Conservation (phyloP, 495 filamentous ascomycete genomes). For the Apodospora peruviana region DNA sequence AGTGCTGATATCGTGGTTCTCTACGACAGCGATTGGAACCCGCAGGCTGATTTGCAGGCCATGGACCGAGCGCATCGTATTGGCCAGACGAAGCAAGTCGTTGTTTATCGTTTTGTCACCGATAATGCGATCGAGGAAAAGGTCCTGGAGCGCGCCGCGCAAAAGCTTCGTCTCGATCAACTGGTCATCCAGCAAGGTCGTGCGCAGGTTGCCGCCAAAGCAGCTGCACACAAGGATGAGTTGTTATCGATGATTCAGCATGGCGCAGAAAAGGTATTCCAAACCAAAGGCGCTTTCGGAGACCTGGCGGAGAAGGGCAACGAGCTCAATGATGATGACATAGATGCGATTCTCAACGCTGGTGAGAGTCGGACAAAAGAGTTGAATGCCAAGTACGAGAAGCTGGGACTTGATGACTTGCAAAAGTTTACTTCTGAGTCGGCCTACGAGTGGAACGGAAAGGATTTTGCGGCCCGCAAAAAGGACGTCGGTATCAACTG, state of each 20-base stretch:
- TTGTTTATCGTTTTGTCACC: slow-evolving; percentile 93
- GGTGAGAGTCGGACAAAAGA: slow-evolving; percentile 86
- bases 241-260: slow-evolving; percentile 98
- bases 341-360: slow-evolving; percentile 78
- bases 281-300: slow-evolving; percentile 56
- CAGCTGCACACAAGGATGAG: slow-evolving; percentile 87
- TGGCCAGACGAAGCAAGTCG: slow-evolving; percentile 96
- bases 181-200: slow-evolving; percentile 99
- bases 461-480: slow-evolving; percentile 86
- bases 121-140: slow-evolving; percentile 99
- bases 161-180: slow-evolving; percentile 95
- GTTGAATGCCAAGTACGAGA: slow-evolving; percentile 89
- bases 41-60: slow-evolving; percentile 94
- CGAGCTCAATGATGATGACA: slow-evolving; percentile 76
- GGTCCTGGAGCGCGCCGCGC: slow-evolving; percentile 92
- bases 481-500: slow-evolving; percentile 93
- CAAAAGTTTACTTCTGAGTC: slow-evolving; percentile 98
- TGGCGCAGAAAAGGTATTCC: slow-evolving; percentile 90
- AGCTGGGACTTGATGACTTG: slow-evolving; percentile 95
- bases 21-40: slow-evolving; percentile 99
- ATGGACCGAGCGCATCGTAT: slow-evolving; percentile 99
- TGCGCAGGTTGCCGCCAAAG: slow-evolving; percentile 83
- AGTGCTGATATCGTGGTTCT: slow-evolving; percentile 93
- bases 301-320: slow-evolving; percentile 49
- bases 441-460: slow-evolving; percentile 97